phyloP scores from a whole-genome alignment of 768 basidiomycete species.

The Boletus rubescentipes region DNA sequence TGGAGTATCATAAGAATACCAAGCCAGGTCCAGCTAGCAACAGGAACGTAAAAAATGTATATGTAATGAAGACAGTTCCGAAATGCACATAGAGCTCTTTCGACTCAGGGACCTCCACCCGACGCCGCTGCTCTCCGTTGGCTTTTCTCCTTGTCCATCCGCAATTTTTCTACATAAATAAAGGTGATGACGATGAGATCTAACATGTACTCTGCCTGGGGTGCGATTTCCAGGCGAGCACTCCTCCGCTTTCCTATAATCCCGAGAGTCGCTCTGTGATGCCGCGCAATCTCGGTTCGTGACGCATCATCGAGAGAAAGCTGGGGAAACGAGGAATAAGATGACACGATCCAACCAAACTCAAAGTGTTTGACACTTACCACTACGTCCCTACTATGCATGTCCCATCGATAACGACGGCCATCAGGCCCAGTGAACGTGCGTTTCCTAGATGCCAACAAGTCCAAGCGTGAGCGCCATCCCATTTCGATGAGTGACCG shows the following conservation, averaged over 20 bases:
- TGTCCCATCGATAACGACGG: slow-evolving; percentile 33
- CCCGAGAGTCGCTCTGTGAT: slow-evolving; percentile 24
- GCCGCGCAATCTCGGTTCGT: slow-evolving; percentile 15
- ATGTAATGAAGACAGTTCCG: background rate
- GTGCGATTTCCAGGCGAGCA: slow-evolving; percentile 22
- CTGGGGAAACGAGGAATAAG: slow-evolving; percentile 3
- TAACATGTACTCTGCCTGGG: slow-evolving; percentile 24
- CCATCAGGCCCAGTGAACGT: slow-evolving; percentile 35
- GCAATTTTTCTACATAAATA: slow-evolving; percentile 31
- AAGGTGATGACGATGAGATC: slow-evolving; percentile 30
- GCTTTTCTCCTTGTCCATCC: slow-evolving; percentile 25
- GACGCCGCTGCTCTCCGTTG: slow-evolving; percentile 1
- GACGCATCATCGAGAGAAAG: slow-evolving; percentile 21
- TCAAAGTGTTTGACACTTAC: slow-evolving; percentile 1
- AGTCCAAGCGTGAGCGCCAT: background rate
- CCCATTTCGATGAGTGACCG: background rate
- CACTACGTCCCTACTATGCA: slow-evolving; percentile 10
- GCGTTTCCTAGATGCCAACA: slow-evolving; percentile 14
- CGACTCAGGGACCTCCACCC: slow-evolving; percentile 17
- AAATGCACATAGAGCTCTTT: background rate
- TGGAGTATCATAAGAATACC: background rate
- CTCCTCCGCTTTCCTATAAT: slow-evolving; percentile 24
- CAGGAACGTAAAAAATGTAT: background rate
- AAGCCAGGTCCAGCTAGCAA: too few species aligned
- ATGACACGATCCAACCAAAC: background rate